A percentile compares a stretch with the other conserved stretches of the same genome.
Evolutionary conservation across 768 basidiomycete species (phyloP).

Genomic region (Suillus sp.): DNA sequence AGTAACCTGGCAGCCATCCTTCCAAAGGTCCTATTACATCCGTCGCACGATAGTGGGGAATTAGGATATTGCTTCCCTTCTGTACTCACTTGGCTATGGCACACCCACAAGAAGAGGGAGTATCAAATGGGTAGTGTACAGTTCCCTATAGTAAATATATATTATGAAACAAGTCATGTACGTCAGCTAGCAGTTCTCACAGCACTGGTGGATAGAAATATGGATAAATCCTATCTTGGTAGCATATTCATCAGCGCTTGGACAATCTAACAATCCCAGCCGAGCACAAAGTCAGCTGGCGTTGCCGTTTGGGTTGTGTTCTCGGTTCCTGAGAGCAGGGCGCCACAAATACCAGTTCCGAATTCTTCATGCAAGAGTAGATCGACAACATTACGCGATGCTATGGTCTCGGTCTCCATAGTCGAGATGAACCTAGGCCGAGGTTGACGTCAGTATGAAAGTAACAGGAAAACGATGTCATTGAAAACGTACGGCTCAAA

Average conservation of each 20-base stretch:
- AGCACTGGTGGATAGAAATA: neutral
- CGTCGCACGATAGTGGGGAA: neutral
- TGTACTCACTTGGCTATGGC: neutral
- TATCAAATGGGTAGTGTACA: neutral
- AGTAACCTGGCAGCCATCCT: neutral
- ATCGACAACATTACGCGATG: constrained; percentile 83
- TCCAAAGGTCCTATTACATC: neutral
- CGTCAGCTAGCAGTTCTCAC: neutral
- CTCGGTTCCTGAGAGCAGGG: constrained; percentile 33
- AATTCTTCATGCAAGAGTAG: constrained; percentile 76
- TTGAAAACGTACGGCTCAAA: constrained; percentile 75
- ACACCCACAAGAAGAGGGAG: too few species aligned
- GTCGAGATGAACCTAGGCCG: constrained; percentile 72
- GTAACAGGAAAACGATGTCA: constrained; percentile 5
- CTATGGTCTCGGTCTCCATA: constrained; percentile 92
- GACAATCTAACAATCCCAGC: constrained; percentile 69
- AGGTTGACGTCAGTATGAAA: constrained; percentile 3
- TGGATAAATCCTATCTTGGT: neutral
- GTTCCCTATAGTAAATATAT: neutral
- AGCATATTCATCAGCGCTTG: neutral
- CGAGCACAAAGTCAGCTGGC: constrained; percentile 55
- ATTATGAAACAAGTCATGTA: neutral
- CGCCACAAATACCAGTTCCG: constrained; percentile 67
- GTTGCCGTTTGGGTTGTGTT: constrained; percentile 16
- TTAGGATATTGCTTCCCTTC: neutral